Conservation (phyloP, 768 basidiomycete species). For the Kwoniella bestiolae region DNA sequence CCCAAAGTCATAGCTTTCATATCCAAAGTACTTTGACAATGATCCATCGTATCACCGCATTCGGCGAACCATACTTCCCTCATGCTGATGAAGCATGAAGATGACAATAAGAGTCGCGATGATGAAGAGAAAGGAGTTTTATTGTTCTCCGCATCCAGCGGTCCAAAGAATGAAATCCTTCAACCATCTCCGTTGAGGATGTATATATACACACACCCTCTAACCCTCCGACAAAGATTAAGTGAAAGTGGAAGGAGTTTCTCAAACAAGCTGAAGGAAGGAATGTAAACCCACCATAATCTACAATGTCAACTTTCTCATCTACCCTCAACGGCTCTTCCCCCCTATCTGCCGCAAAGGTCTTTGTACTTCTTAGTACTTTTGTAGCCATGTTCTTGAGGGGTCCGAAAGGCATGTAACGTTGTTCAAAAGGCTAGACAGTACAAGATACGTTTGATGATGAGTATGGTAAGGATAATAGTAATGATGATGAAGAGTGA, state of each 20-base stretch:
- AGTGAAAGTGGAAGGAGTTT: not conserved
- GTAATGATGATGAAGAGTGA: not conserved
- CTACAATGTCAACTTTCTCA: slow-evolving; percentile 26
- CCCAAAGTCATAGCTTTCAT: slow-evolving; percentile 3
- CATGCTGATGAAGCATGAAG: not conserved
- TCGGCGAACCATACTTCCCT: slow-evolving; percentile 8
- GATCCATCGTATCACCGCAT: not conserved
- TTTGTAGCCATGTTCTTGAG: slow-evolving; percentile 30
- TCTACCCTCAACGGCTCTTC: slow-evolving; percentile 27
- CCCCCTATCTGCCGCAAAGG: slow-evolving; percentile 21
- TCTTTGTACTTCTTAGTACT: slow-evolving; percentile 24
- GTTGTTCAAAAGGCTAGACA: slow-evolving; percentile 1
- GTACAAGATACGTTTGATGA: not conserved
- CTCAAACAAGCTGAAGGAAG: not conserved
- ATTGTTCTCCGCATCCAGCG: slow-evolving; percentile 10
- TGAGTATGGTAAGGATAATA: not conserved
- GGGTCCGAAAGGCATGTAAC: not conserved
- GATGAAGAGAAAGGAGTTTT: slow-evolving; percentile 3
- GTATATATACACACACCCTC: not conserved
- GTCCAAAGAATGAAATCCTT: not conserved
- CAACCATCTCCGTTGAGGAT: not conserved
- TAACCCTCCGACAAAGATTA: slow-evolving; percentile 1
- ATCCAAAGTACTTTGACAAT: not conserved
- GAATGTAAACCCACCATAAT: slow-evolving; percentile 22
- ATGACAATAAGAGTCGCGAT: not conserved